These are phyloP conservation scores for Hordeum vulgare DNA, from an alignment of 176 grass and related monocot species.

Conservation along the genomic window MorexV3_pseudomolecules_assembly NC_058522.1:578481885-578482384, in stretches of 20 bases:
- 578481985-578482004: neutral
- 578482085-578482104: slow-evolving; percentile 37
- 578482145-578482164: slow-evolving; percentile 54
- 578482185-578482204: slow-evolving; percentile 51
- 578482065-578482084: slow-evolving; percentile 61
- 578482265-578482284: slow-evolving; percentile 39
- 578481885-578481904: slow-evolving; percentile 68
- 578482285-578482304: slow-evolving; percentile 13
- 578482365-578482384: slow-evolving; percentile 29
- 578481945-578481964: neutral
- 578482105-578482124: slow-evolving; percentile 43
- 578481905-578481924: slow-evolving; percentile 27
- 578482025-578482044: neutral
- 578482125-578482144: slow-evolving; percentile 40
- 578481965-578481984: neutral
- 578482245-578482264: slow-evolving; percentile 24
- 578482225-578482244: slow-evolving; percentile 5
- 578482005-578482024: neutral
- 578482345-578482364: slow-evolving; percentile 19
- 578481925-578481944: slow-evolving; percentile 10
- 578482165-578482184: slow-evolving; percentile 41
- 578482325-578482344: slow-evolving; percentile 44
- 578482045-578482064: neutral
- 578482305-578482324: slow-evolving; percentile 30
- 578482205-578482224: slow-evolving; percentile 35